Base-by-base conservation (phyloP, 495 filamentous ascomycete genomes). In the Aspergillus campestris region DNA sequence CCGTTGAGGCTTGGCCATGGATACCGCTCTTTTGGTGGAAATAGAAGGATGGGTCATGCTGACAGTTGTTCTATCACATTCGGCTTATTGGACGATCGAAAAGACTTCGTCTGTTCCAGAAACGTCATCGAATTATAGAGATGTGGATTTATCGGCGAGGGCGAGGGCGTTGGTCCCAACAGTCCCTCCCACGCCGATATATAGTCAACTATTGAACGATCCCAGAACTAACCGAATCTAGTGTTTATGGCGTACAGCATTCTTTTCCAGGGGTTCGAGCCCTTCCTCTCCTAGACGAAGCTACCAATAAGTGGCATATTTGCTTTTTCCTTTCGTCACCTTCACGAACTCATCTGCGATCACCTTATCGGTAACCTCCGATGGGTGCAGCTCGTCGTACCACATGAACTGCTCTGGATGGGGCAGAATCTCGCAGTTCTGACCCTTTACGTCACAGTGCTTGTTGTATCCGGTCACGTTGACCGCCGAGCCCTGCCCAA, bases 361-460 rank as follows among this genome's bases (percentile, higher is more conserved):
- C 13, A 73, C 51, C 37, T 69, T 41, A 42, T 69, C 59, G 7
- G 76, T 70, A 64, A 76, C 72, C 56, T 78, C 66, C n/a, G 72
- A 77, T 11, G 83, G 80, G 62, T 88, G 84, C 56, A 87, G 60
- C 56, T 79, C 75, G 61, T 87, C 83, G 47, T 70, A 75, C 71
- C 74, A 74, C 53, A 74, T 42, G 46, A 67, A 81, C 28, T 58
- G 69, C 47, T 72, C 66, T 46, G 53, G 57, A 24, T 56, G 53
- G 8, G 55, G 43, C 14, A 54, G 38, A 4, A 52, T 50, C 42
- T 60, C 62, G 45, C 60, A 64, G 18, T 57, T 49, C 7, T 40
- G 44, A 37, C 68, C 65, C 8, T 61, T 54, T 0, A 60, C 42
- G 29, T 73, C 47, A 58, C 83, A 87, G 27, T 78, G 61, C 31